Base-by-base conservation (phyloP, 73 alveolate species). In the Loxodes magnus region DNA sequence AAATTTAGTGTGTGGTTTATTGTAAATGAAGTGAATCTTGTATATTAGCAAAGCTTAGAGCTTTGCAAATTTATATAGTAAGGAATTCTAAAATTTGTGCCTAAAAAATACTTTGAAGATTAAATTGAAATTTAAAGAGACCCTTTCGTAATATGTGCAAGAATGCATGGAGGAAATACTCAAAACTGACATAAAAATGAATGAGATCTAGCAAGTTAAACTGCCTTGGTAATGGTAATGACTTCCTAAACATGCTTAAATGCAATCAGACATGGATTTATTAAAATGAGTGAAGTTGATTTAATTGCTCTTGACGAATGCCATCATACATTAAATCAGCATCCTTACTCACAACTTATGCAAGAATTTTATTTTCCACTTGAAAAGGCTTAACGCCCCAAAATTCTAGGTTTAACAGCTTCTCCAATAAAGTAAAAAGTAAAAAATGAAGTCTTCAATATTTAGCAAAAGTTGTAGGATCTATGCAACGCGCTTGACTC, bases 301-400 rank as follows among this genome's bases (percentile, higher is more conserved):
- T 39, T 39, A 29, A 39, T 39, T 23, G 19, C 19, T 2, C 19
- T 39, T 39, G 53, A 39, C 2, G 53, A 39, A 29, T 39, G 53
- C 53, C 53, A 39, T 39, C 53, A 39, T 39, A 16, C 35, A 1
- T 16, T 0, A 1, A 29, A 29, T 16, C 14, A 39, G 1, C 35
- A 39, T 2, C 53, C 53, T 39, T 39, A 39, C 19, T 16, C 19
- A 29, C 14, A 15, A 1, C 14, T 39, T 39, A 39, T 39, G 53
- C 14, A 12, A 10, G 53, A 39, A 16, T 39, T 39, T 39, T 39
- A 39, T 2, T n/a, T n/a, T n/a, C n/a, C n/a, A n/a, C 53, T 16
- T 39, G 15, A 12, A 2, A 6, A 9, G 6, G 9, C 6, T 9
- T 39, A 12, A 1, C 6, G 15, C 35, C 53, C 53, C 7, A 39